Evolutionary conservation across 1,284 basidiomycete genomes (phyloP), one percentile per base, ranked within the genome.

Genomic region (Ceratobasidium sp.): DNA sequence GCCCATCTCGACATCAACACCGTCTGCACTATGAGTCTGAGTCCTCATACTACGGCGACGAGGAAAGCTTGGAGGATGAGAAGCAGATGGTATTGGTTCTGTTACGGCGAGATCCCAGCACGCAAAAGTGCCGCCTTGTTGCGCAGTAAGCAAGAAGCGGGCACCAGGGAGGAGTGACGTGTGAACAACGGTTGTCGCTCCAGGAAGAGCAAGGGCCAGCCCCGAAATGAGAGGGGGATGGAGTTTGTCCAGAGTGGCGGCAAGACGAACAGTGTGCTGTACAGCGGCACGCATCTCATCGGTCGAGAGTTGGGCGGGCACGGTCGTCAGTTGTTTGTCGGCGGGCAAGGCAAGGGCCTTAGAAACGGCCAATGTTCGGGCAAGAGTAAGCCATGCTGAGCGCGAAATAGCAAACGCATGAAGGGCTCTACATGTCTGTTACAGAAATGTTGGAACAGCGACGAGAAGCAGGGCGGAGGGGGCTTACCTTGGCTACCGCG

Each of bases 81-180:
- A 38, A 7, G 66, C 32, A 21, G 54, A 32, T 11, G 26, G 14
- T 13, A 21, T 23, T 9, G 50, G 41, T 43, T 69, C 66, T 16
- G 54, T 55, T n/a, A 23, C 16, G 18, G 66, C 66, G 6, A 69
- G 43, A 47, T 69, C 66, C 66, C 66, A 69, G 41, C 50, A 55
- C 7, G 66, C 66, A 69, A 69, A 69, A 14, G 66, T 69, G 13
- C 66, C 66, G 16, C 66, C 66, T 18, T 69, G 66, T 21, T 69
- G 66, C 9, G 44, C 66, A 16, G 66, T 69, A 18, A 69, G 66
- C 7, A 69, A 28, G 66, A 69, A 69, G 28, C 66, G 49, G 35
- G 66, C 66, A 13, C 66, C 66, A 3, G 66, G 66, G 8, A 69
- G 54, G 41, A 69, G 66, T 5, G 66, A 44, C 21, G 66, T 41